Conservation (phyloP, 2,329 filamentous ascomycete genomes). For the Stenocarpella maydis region DNA sequence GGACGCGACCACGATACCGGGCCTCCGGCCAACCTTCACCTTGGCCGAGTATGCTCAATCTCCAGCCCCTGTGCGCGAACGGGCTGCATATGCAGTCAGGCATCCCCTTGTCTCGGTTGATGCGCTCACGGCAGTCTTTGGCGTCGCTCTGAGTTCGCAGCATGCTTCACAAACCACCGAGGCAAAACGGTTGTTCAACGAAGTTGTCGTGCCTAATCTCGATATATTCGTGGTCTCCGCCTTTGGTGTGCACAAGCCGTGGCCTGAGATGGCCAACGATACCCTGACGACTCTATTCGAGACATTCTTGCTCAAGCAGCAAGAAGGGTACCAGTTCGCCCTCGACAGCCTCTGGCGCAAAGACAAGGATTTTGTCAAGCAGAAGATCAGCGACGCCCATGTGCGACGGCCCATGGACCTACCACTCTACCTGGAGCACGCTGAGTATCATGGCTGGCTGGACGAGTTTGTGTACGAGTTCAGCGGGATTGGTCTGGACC, state of each 20-base stretch:
- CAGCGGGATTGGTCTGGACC: conserved; percentile 86
- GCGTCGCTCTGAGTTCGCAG: conserved; percentile 68
- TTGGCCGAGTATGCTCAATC: conserved; percentile 63
- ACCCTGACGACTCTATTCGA: conserved; percentile 81
- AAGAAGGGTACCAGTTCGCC: conserved; percentile 84
- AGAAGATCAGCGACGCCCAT: conserved; percentile 80
- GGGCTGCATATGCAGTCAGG: conserved; percentile 71
- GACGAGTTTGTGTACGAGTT: conserved; percentile 80
- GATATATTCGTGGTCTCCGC: conserved; percentile 82
- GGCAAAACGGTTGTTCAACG: conserved; percentile 71
- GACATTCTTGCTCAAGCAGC: conserved; percentile 81
- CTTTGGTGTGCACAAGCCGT: conserved; percentile 79
- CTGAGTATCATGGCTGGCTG: conserved; percentile 83
- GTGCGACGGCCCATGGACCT: conserved; percentile 74
- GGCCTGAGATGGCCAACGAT: conserved; percentile 77
- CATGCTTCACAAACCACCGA: conserved; percentile 69
- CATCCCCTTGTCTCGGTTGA: conserved; percentile 90
- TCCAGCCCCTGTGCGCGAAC: conserved; percentile 57
- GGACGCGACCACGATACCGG: conserved; percentile 85
- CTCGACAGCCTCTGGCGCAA: conserved; percentile 92
- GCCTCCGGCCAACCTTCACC: conserved; percentile 80
- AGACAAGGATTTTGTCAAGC: conserved; percentile 85
- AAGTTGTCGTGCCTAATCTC: conserved; percentile 75
- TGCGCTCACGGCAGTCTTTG: conserved; percentile 76
- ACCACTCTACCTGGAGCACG: conserved; percentile 78